These are phyloP conservation scores for Candida insectorum DNA, from an alignment of 805 yeast species.

Conservation along the genomic window DNA sequence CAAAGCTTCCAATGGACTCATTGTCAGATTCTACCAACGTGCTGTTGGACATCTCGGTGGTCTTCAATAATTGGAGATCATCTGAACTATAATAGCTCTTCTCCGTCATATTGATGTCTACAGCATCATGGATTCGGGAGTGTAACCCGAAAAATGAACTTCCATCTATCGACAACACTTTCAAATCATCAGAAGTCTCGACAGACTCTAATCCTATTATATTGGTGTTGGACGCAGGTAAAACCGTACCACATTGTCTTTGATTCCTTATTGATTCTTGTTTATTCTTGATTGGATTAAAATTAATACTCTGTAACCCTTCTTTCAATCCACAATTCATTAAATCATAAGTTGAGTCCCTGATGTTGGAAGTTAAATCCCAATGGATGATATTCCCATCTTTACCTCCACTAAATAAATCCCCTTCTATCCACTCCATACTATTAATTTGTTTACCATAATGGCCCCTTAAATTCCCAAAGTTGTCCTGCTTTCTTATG, in stretches of 20 bases:
- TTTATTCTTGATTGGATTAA: conserved; percentile 28
- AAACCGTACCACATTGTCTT: conserved; percentile 58
- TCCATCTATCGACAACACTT: conserved; percentile 52
- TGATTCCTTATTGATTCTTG: conserved; percentile 28
- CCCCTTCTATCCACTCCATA: conserved; percentile 57
- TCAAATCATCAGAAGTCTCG: conserved; percentile 25
- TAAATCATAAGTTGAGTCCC: conserved; percentile 11
- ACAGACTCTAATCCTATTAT: conserved; percentile 46
- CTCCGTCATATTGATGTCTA: conserved; percentile 17
- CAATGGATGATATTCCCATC: conserved; percentile 71
- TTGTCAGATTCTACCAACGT: conserved; percentile 14
- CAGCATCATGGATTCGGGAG: conserved; percentile 32
- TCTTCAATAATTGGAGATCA: conserved; percentile 21
- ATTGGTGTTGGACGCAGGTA: conserved; percentile 55
- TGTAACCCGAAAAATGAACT: conserved; percentile 58
- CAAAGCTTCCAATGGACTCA: conserved; percentile 8
- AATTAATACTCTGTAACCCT: conserved; percentile 42
- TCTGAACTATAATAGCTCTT: conserved; percentile 28
- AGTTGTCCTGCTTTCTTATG: conserved; percentile 56
- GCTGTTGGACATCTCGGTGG: conserved; percentile 9
- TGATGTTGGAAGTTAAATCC: conserved; percentile 43
- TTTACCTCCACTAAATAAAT: conserved; percentile 55
- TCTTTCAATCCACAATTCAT: conserved; percentile 42
- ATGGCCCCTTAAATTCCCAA: conserved; percentile 55
- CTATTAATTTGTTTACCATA: conserved; percentile 46